Percentiles rank a stretch among this genome's conserved stretches.
Conservation (phyloP, 495 filamentous ascomycete species). For the Tuber microsphaerosporum region DNA sequence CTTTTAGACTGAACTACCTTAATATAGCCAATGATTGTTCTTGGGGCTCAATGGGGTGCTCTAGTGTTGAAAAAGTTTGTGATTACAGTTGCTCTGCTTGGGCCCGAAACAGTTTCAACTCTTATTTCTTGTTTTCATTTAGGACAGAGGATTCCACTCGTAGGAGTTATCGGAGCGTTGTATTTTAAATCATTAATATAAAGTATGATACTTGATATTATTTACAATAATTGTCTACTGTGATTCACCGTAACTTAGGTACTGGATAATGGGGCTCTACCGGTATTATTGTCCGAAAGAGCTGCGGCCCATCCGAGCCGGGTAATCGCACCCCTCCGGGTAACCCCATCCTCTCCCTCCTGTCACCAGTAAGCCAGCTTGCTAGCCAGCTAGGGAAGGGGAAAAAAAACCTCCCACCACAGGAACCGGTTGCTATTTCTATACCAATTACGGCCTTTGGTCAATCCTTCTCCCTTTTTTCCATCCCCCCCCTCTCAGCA, state of each 20-base stretch:
- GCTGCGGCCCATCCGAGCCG: conserved; percentile 6
- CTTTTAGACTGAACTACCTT: not conserved
- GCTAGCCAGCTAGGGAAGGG: conserved; percentile 5
- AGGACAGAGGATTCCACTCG: not conserved
- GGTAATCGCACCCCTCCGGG: conserved; percentile 22
- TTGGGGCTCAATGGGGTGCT: not conserved
- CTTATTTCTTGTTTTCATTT: not conserved
- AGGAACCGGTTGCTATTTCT: not conserved
- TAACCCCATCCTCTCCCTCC: not conserved
- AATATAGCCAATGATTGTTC: not conserved
- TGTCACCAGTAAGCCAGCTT: not conserved
- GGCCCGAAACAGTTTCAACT: not conserved
- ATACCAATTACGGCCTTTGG: not conserved
- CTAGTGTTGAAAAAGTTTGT: not conserved
- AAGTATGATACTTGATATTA: not conserved
- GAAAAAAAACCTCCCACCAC: conserved; percentile 12
- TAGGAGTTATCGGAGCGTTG: not conserved
- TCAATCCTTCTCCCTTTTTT: not conserved
- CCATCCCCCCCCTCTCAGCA: not conserved
- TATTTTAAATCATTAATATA: not conserved
- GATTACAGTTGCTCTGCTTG: not conserved
- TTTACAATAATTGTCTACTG: not conserved
- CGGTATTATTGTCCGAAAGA: not conserved
- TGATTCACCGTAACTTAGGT: not conserved
- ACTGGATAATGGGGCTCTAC: not conserved